Conservation (phyloP, 768 basidiomycete species). For the Pisolithus albus region DNA sequence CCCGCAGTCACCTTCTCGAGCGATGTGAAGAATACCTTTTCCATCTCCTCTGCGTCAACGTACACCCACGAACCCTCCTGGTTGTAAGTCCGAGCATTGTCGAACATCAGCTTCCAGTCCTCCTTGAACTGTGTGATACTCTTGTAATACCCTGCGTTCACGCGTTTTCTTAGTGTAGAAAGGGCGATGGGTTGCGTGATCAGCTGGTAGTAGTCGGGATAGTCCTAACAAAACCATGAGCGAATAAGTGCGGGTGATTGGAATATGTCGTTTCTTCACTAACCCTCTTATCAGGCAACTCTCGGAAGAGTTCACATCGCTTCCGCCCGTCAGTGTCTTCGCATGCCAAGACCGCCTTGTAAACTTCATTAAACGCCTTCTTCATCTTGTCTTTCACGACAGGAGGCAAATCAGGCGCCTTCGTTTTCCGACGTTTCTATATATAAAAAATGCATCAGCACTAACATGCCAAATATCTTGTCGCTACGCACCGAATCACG, state of each 20-base stretch:
- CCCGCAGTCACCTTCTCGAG: slow-evolving; percentile 60
- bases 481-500: slow-evolving; percentile 51
- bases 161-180: slow-evolving; percentile 76
- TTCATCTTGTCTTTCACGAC: slow-evolving; percentile 71
- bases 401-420: slow-evolving; percentile 49
- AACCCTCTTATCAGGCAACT: slow-evolving; percentile 75
- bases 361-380: slow-evolving; percentile 71
- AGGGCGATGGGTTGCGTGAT: slow-evolving; percentile 87
- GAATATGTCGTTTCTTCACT: slow-evolving; percentile 21
- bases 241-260: slow-evolving; percentile 9
- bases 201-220: slow-evolving; percentile 88
- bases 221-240: slow-evolving; percentile 48
- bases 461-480: background rate
- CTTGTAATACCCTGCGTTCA: slow-evolving; percentile 63
- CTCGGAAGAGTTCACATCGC: slow-evolving; percentile 82
- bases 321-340: slow-evolving; percentile 70
- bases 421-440: slow-evolving; percentile 84
- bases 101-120: slow-evolving; percentile 89
- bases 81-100: slow-evolving; percentile 91
- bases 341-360: slow-evolving; percentile 65
- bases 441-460: slow-evolving; percentile 1
- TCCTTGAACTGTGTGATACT: slow-evolving; percentile 61
- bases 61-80: slow-evolving; percentile 95
- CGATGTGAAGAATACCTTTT: slow-evolving; percentile 73
- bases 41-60: slow-evolving; percentile 90